These are phyloP conservation scores for Erigeron philadelphicus DNA, from an alignment of 140 eudicot genomes.

Conservation along the genomic window DNA sequence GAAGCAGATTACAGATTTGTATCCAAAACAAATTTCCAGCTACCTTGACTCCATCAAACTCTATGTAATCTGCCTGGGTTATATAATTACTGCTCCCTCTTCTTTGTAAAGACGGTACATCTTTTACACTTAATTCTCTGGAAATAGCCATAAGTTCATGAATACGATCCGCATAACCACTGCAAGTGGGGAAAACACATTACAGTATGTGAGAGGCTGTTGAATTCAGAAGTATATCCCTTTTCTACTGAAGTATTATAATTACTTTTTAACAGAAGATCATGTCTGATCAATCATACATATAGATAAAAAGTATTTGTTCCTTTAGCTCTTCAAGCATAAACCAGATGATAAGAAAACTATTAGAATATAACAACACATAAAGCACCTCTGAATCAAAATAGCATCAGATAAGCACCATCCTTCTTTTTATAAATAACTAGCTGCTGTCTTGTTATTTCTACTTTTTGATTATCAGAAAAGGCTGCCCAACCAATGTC, in stretches of 20 bases:
- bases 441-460: slow-evolving; percentile 4
- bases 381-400: not conserved
- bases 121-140: slow-evolving; percentile 68
- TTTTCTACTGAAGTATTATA: slow-evolving; percentile 12
- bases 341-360: not conserved
- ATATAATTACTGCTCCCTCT: slow-evolving; percentile 77
- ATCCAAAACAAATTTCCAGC: slow-evolving; percentile 3
- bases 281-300: slow-evolving; percentile 11
- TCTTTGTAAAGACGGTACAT: slow-evolving; percentile 54
- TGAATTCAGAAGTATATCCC: not conserved
- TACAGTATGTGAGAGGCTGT: slow-evolving; percentile 14
- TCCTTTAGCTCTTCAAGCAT: slow-evolving; percentile 14
- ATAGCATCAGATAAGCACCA: slow-evolving; percentile 5
- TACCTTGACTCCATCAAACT: slow-evolving; percentile 89
- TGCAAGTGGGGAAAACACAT: slow-evolving; percentile 32
- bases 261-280: slow-evolving; percentile 4
- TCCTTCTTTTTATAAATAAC: slow-evolving; percentile 2
- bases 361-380: not conserved
- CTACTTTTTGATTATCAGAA: slow-evolving; percentile 1
- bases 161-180: slow-evolving; percentile 97
- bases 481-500: not conserved
- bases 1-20: not conserved
- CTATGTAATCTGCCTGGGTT: slow-evolving; percentile 86
- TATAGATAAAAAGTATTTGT: slow-evolving; percentile 14
- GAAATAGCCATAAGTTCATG: slow-evolving; percentile 88